A percentile compares a stretch with the other conserved stretches of the same genome.
Conservation (phyloP, 2,329 filamentous ascomycete genomes). For the Colletotrichum liaoningense region DNA sequence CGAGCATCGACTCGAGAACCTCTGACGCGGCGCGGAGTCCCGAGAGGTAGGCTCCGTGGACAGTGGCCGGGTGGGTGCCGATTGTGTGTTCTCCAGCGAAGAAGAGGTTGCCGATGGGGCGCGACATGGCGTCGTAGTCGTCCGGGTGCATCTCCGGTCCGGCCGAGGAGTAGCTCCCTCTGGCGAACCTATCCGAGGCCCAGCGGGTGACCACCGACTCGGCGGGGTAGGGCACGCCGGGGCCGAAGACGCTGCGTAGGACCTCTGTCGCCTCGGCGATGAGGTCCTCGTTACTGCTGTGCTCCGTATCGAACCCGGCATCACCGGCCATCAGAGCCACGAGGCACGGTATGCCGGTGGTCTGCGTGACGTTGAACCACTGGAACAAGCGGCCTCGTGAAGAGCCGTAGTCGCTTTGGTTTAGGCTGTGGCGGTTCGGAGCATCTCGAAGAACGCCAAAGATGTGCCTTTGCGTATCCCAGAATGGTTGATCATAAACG, state of each 20-base stretch:
- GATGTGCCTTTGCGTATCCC: constrained; percentile 90
- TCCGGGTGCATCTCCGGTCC: constrained; percentile 83
- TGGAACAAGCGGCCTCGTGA: constrained; percentile 94
- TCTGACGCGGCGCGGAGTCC: constrained; percentile 91
- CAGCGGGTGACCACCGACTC: constrained; percentile 94
- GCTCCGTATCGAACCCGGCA: constrained; percentile 89
- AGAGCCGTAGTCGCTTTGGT: constrained; percentile 81
- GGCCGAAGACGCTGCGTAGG: constrained; percentile 80
- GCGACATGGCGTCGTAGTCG: constrained; percentile 94
- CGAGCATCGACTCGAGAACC: constrained; percentile 82
- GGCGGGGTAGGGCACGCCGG: constrained; percentile 78
- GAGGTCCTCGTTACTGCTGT: constrained; percentile 78
- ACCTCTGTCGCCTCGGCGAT: constrained; percentile 84
- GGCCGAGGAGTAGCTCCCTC: constrained; percentile 95
- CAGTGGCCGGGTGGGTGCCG: constrained; percentile 94
- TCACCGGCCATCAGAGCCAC: constrained; percentile 97
- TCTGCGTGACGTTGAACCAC: constrained; percentile 96
- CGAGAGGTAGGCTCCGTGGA: constrained; percentile 95
- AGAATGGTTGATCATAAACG: constrained; percentile 90
- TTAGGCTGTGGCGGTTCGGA: constrained; percentile 74
- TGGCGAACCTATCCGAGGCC: constrained; percentile 90
- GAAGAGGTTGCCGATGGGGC: constrained; percentile 84
- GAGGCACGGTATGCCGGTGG: constrained; percentile 86
- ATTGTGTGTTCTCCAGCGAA: constrained; percentile 98
- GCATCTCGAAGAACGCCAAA: constrained; percentile 90